phyloP scores from a whole-genome alignment of 805 yeast genomes.

The Wickerhamiella dianesei region DNA sequence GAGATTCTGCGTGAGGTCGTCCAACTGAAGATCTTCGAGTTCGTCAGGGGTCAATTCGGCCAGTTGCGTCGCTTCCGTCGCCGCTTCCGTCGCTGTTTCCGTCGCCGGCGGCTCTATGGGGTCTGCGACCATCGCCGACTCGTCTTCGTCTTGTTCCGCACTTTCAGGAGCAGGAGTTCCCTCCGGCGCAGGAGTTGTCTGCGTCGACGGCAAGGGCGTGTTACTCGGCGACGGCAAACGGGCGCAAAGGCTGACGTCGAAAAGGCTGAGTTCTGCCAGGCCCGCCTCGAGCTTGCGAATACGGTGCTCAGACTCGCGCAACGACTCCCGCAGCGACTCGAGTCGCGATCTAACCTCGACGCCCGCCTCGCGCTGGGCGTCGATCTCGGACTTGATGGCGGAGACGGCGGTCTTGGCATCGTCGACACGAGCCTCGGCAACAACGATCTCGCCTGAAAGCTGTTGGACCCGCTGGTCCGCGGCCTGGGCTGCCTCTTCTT shows the following conservation, averaged over 20 bases:
- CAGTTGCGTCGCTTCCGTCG: conserved; percentile 19
- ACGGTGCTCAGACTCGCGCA: not conserved
- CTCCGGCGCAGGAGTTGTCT: not conserved
- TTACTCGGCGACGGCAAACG: not conserved
- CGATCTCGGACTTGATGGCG: conserved; percentile 27
- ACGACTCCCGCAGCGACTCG: not conserved
- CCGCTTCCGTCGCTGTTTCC: conserved; percentile 29
- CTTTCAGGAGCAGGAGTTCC: not conserved
- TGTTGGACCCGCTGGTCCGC: conserved; percentile 3
- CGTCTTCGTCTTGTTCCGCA: conserved; percentile 1
- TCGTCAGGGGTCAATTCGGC: conserved; percentile 17
- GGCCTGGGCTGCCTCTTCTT: conserved; percentile 9
- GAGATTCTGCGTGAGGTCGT: conserved; percentile 12
- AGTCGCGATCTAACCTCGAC: conserved; percentile 13
- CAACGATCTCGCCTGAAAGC: not conserved
- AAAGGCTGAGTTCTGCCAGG: conserved; percentile 2
- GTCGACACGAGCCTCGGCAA: conserved; percentile 1
- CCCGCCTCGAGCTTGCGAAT: not conserved
- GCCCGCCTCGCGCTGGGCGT: conserved; percentile 19
- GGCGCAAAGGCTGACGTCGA: conserved; percentile 4
- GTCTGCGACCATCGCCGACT: not conserved
- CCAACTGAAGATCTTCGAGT: conserved; percentile 12
- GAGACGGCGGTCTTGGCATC: conserved; percentile 18
- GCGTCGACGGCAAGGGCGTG: not conserved
- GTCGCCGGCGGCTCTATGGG: not conserved